Evolutionary conservation across 495 filamentous ascomycete species (phyloP).

Genomic region (Trichoderma asperelloides): DNA sequence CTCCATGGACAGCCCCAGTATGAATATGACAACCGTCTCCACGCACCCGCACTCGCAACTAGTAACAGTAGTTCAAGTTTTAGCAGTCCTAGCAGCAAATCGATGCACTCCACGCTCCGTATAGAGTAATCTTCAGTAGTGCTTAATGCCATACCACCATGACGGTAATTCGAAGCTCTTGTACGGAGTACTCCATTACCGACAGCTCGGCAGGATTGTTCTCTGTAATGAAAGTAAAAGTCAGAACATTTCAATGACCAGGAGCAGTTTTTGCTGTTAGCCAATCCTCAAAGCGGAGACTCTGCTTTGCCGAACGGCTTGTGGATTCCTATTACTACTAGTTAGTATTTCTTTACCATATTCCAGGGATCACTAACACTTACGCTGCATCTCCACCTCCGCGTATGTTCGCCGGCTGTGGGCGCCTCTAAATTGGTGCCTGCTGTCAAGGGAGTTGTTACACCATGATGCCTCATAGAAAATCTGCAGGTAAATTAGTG

Average conservation of each 20-base stretch:
- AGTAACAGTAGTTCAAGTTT: background rate
- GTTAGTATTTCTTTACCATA: background rate
- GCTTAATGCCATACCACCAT: background rate
- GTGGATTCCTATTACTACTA: background rate
- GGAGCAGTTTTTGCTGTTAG: background rate
- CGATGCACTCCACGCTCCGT: background rate
- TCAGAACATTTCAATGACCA: background rate
- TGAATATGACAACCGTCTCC: background rate
- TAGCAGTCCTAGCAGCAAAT: background rate
- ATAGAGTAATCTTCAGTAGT: background rate
- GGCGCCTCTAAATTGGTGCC: background rate
- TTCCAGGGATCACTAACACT: background rate
- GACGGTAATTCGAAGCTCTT: background rate
- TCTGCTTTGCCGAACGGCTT: background rate
- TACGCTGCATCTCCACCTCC: background rate
- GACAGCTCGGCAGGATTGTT: background rate
- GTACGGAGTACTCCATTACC: background rate
- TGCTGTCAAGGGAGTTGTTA: background rate
- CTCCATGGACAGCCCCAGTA: constrained; percentile 3
- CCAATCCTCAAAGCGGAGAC: background rate
- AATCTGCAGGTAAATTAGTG: background rate
- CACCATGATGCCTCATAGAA: background rate
- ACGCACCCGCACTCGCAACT: background rate
- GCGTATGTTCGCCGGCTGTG: background rate
- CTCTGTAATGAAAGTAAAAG: background rate